Percentiles rank a stretch among this genome's conserved stretches.
These are phyloP conservation scores for Piper longum DNA, from an alignment of 164 flowering plant species.

Conservation along the genomic window DNA sequence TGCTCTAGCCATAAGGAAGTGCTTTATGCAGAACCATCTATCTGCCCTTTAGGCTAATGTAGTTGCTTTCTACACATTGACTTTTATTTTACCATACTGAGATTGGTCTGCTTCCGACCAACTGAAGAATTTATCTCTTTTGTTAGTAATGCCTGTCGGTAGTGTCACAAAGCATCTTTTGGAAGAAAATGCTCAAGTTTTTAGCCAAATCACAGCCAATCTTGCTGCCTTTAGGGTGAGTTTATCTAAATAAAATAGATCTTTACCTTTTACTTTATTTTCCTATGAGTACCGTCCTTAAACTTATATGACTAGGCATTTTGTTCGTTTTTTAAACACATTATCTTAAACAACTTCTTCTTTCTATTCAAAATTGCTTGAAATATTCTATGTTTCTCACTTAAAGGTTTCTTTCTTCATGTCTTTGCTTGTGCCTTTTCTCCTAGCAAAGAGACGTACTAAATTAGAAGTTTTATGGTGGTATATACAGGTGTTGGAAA, in stretches of 20 bases:
- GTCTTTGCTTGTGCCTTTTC: no score
- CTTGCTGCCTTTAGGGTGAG: constrained; percentile 41
- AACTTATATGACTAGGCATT: no score
- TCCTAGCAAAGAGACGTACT: no score
- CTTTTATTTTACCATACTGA: no score
- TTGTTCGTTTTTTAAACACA: no score
- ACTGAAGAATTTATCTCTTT: background rate
- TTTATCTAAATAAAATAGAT: background rate
- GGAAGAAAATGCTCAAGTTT: constrained; percentile 60
- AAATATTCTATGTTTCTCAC: no score
- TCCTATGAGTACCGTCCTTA: background rate
- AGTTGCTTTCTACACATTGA: no score
- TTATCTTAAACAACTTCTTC: no score
- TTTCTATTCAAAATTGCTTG: no score
- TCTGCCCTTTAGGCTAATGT: background rate
- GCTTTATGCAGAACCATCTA: background rate
- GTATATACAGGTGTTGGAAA: constrained; percentile 53
- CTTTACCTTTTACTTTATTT: background rate
- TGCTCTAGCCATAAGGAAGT: background rate
- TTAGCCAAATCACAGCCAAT: constrained; percentile 48
- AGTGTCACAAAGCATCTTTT: constrained; percentile 45
- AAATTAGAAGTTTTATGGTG: constrained; percentile 3
- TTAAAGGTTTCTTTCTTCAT: no score
- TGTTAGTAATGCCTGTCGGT: constrained; percentile 27
- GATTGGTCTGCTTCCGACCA: no score